Evolutionary conservation across 2,329 filamentous ascomycete genomes (phyloP), one percentile per base, ranked within the genome.

Genomic region (Exophiala phaeomuriformis): DNA sequence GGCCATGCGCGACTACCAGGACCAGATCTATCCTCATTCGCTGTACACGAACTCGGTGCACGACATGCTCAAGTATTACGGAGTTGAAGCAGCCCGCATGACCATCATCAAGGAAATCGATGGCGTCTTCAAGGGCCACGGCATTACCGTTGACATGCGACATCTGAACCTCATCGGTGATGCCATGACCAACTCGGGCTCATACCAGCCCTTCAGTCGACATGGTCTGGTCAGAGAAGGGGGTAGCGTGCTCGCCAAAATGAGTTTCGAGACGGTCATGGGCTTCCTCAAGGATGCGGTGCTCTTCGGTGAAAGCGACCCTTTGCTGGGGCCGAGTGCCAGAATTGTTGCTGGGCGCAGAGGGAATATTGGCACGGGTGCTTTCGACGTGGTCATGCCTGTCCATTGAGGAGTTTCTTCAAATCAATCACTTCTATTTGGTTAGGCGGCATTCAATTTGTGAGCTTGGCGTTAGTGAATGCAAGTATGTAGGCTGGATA

Each of bases 191-290:
- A 81, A 91, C 49, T 85, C 84, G 55, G 93, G 93, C 61, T 84
- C 82, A 1, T 98, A 94, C 73, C 86, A 84, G 45, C 85, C 93
- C 0, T 98, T 98, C 74, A 95, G 88, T 72, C 86, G 93, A 46
- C 94, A 88, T 67, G 93, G 91, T 1, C 76, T 98, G 39, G 71
- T 75, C 56, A 84, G 83, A 66, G 84, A 87, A 60, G 90, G 88
- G 65, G 85, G 91, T 30, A 90, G 85, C 61, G 90, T 93, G 0
- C 91, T 98, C 64, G 91, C 93, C 72, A 97, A 97, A 79, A 97
- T 97, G 91, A 95, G 88, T 69, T 98, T 97, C 73, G 93, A 98
- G 79, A 98, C 93, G 3, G 98, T 93, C 2, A 80, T 97, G 37
- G 85, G 86, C 0, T 96, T 96, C 76, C 77, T 98, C 65, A 90